Percentiles rank a stretch among this genome's conserved stretches.
Evolutionary conservation across 2,329 filamentous ascomycete genomes (phyloP).

Genomic region (Fusarium anthophilum): DNA sequence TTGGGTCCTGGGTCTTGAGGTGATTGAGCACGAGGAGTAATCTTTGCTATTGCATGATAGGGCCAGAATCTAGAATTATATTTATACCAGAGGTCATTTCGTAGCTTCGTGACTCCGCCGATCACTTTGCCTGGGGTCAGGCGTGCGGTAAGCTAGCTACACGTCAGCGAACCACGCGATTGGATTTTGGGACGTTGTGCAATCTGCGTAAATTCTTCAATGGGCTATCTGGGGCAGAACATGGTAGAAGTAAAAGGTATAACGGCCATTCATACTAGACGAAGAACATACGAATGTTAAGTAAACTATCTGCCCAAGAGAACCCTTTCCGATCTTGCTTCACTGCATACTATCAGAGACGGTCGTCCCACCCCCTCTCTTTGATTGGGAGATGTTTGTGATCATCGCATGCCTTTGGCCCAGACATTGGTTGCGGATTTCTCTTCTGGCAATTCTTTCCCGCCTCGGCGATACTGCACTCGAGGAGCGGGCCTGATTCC

Average conservation of each 20-base stretch:
- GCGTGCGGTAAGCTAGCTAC: rapidly evolving
- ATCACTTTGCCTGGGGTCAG: background rate
- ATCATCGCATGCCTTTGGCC: background rate
- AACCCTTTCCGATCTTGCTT: background rate
- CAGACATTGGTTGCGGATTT: background rate
- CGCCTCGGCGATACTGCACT: background rate
- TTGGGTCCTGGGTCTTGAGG: too few relatives aligned
- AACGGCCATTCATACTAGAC: too few relatives aligned
- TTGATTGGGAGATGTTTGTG: background rate
- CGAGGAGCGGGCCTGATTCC: rapidly evolving
- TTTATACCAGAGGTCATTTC: too few relatives aligned
- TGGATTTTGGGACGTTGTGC: too few relatives aligned
- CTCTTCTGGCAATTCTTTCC: background rate
- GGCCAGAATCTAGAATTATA: rapidly evolving
- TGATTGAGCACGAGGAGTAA: too few relatives aligned
- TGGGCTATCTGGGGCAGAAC: background rate
- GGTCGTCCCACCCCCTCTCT: background rate
- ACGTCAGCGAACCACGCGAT: background rate
- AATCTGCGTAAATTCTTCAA: rapidly evolving
- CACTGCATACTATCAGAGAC: background rate
- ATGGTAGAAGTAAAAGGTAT: too few relatives aligned
- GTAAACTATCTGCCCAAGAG: background rate
- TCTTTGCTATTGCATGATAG: too few relatives aligned
- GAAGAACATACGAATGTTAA: background rate
- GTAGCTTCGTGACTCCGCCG: rapidly evolving